Conservation (phyloP, 208 protist species). For the Leishmania mexicana region DNA sequence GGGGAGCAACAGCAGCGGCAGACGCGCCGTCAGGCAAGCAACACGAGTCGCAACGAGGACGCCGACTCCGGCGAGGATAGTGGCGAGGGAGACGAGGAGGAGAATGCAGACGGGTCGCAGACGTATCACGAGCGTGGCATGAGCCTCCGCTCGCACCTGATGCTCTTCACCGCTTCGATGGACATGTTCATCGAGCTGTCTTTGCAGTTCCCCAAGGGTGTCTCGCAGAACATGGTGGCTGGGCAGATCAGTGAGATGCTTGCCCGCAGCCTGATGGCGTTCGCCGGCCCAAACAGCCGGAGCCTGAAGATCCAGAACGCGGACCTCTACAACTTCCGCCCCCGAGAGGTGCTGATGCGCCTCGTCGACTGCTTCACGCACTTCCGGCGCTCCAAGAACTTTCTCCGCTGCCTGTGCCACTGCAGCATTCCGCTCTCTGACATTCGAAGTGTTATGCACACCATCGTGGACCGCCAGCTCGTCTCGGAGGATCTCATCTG, state of each 20-base stretch:
- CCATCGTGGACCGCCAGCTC: slow-evolving; percentile 66
- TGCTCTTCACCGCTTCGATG: slow-evolving; percentile 81
- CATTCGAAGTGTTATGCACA: slow-evolving; percentile 57
- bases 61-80: slow-evolving; percentile 10
- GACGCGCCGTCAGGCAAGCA: neutral
- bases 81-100: slow-evolving; percentile 48
- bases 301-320: slow-evolving; percentile 83
- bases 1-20: slow-evolving; percentile 12
- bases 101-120: slow-evolving; percentile 38
- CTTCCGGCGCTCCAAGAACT: slow-evolving; percentile 72
- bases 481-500: slow-evolving; percentile 62
- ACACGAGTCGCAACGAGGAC: neutral
- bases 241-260: slow-evolving; percentile 90
- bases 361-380: slow-evolving; percentile 84
- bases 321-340: slow-evolving; percentile 78
- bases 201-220: slow-evolving; percentile 72
- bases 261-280: slow-evolving; percentile 76
- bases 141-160: slow-evolving; percentile 60
- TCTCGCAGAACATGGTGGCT: slow-evolving; percentile 89
- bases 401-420: slow-evolving; percentile 77
- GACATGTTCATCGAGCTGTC: slow-evolving; percentile 89
- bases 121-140: slow-evolving; percentile 87
- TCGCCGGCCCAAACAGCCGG: slow-evolving; percentile 77
- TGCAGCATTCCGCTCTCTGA: slow-evolving; percentile 70
- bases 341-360: slow-evolving; percentile 74